Percentiles rank a stretch among this genome's conserved stretches.
phyloP scores from a whole-genome alignment of 1,284 basidiomycete species.

The Inonotus hispidus region DNA sequence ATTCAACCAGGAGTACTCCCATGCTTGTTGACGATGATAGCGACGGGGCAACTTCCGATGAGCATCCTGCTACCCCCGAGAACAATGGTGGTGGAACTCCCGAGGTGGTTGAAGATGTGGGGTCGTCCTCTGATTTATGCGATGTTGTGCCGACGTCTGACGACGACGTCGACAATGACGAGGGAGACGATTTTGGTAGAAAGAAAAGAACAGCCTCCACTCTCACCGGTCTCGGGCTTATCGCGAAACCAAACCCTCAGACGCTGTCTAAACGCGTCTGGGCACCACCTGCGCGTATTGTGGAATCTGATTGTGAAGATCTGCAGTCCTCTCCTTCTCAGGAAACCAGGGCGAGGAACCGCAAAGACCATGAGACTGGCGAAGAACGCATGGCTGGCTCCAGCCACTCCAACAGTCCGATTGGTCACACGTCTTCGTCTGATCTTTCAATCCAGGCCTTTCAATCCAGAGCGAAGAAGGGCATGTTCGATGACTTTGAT shows the following conservation, averaged over 20 bases:
- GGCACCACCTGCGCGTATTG: constrained; percentile 9
- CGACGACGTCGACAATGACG: constrained; percentile 10
- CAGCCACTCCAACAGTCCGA: not conserved
- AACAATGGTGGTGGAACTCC: constrained; percentile 12
- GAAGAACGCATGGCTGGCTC: not conserved
- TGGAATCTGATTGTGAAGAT: constrained; percentile 13
- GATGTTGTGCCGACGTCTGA: constrained; percentile 6
- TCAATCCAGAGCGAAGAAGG: constrained; percentile 4
- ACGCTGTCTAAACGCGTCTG: constrained; percentile 15
- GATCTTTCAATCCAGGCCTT: not conserved
- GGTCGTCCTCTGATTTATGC: not conserved
- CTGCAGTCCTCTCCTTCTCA: not conserved
- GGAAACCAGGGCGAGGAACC: not conserved
- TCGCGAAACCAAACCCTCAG: constrained; percentile 15
- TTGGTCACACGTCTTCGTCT: constrained; percentile 3
- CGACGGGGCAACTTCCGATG: constrained; percentile 15
- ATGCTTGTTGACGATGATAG: constrained; percentile 18
- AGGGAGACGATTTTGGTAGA: not conserved
- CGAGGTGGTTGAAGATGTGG: constrained; percentile 5
- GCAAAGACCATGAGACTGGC: not conserved
- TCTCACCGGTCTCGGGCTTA: constrained; percentile 14
- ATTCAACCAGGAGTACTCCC: constrained; percentile 14
- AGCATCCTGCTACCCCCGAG: constrained; percentile 16
- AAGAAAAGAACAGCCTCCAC: constrained; percentile 4
- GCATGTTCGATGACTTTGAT: constrained; percentile 15